Percentiles rank a stretch among this genome's conserved stretches.
phyloP scores from a whole-genome alignment of 257 asterid species.

The Capsicum baccatum region DNA sequence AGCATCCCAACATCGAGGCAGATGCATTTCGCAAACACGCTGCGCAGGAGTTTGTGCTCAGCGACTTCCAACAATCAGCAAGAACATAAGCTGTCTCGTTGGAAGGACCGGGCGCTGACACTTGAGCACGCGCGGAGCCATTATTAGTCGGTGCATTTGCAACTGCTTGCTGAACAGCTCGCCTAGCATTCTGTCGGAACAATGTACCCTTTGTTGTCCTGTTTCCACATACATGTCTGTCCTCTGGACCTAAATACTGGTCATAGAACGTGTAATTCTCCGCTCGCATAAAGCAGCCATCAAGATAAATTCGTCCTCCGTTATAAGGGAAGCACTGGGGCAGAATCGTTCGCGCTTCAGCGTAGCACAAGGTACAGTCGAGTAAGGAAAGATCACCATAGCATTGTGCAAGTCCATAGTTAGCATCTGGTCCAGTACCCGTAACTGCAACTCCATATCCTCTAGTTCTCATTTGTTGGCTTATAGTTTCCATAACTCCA shows the following conservation, averaged over 20 bases:
- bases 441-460: not conserved
- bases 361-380: not conserved
- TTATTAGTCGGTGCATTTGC: not conserved
- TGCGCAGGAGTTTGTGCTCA: not conserved
- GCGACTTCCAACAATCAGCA: not conserved
- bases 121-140: not conserved
- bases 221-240: slow-evolving; percentile 8
- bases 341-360: not conserved
- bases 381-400: slow-evolving; percentile 16
- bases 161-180: not conserved
- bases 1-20: slow-evolving; percentile 17
- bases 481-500: slow-evolving; percentile 15
- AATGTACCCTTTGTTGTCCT: not conserved
- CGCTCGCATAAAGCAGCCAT: not conserved
- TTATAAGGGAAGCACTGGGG: slow-evolving; percentile 14
- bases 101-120: not conserved
- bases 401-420: slow-evolving; percentile 24
- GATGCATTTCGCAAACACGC: not conserved
- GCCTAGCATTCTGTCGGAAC: not conserved
- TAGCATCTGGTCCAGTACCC: not conserved
- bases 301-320: slow-evolving; percentile 14
- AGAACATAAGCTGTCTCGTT: slow-evolving; percentile 14
- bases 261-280: slow-evolving; percentile 9
- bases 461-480: slow-evolving; percentile 22
- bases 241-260: slow-evolving; percentile 14